Base-by-base conservation (phyloP, 2,329 filamentous ascomycete species). In the Zymoseptoria tritici region DNA sequence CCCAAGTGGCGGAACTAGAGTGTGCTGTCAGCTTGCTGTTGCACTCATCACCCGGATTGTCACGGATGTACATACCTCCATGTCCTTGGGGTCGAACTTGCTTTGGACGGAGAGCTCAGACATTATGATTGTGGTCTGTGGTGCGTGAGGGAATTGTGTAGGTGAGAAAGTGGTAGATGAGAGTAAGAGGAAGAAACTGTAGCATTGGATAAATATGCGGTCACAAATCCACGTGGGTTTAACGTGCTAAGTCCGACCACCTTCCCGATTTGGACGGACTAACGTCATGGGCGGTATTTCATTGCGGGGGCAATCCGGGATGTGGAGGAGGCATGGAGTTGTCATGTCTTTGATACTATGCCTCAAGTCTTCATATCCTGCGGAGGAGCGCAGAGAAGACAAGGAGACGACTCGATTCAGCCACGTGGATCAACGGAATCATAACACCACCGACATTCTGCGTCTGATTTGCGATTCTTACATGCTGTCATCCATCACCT, bases 71-170 rank as follows among this genome's bases (percentile, higher is more conserved):
- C 9, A 19, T 11, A 20, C 24, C 26, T 36, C 69, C 75, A 77
- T 80, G 69, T 80, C 77, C 72, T 80, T 79, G 60, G 79, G 78
- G 60, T 80, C 75, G 66, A 76, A 81, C 66, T 76, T 78, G 64
- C 75, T 76, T 67, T 78, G 76, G 60, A 79, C 70, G 54, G 63
- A 65, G 16, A 42, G 36, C 36, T 42, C 36, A 59, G 66, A 61
- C 70, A 72, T 72, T 24, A 46, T 69, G 60, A 66, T 60, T 55
- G 59, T 64, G 21, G 9, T 58, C 36, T 58, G 56, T 56, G 26
- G 8, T 19, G n/a, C 13, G 11, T 54, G 46, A 6, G 4, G 36
- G 36, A 4, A 16, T 42, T 42, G 36, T 42, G 36, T 29, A 29
- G 7, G 11, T 42, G 36, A 16, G 16, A 42, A 42, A 16, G 36